These are phyloP conservation scores for Platanus orientalis DNA, from an alignment of 164 flowering plant genomes.

Conservation along the genomic window DNA sequence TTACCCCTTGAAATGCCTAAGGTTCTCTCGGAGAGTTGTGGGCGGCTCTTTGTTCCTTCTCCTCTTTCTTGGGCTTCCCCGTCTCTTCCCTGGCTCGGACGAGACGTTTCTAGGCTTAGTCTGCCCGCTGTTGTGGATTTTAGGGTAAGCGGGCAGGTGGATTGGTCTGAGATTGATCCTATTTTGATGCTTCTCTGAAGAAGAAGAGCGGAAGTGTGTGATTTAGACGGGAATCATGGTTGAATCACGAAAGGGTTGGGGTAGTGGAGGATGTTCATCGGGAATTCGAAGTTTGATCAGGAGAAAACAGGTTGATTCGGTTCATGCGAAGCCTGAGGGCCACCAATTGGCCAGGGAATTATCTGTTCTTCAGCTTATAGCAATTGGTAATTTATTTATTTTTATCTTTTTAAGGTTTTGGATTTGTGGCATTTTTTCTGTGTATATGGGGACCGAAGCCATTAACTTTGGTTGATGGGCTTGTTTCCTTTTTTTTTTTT, in stretches of 20 bases:
- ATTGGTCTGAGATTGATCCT: neutral
- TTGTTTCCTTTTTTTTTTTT: too few species aligned
- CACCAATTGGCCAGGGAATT: slow-evolving; percentile 57
- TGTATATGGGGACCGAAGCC: too few species aligned
- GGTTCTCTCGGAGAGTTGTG: too few species aligned
- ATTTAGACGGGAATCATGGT: slow-evolving; percentile 13
- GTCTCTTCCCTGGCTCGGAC: too few species aligned
- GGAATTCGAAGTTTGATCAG: slow-evolving; percentile 48
- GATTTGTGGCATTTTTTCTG: too few species aligned
- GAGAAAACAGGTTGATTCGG: slow-evolving; percentile 73
- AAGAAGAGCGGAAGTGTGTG: neutral
- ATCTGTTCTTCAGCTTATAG: slow-evolving; percentile 58
- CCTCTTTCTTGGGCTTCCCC: too few species aligned
- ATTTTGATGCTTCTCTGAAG: slow-evolving; percentile 14
- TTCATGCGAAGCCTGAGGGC: slow-evolving; percentile 18
- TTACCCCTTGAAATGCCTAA: too few species aligned
- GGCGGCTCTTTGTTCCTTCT: too few species aligned
- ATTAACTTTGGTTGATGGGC: too few species aligned
- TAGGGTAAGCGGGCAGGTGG: slow-evolving; percentile 18
- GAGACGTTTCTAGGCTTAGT: neutral
- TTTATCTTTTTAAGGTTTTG: too few species aligned
- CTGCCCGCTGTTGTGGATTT: slow-evolving; percentile 19
- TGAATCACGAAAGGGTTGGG: slow-evolving; percentile 24
- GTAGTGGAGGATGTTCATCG: slow-evolving; percentile 18
- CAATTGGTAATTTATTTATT: slow-evolving; percentile 52